These are phyloP conservation scores for Ogataea nakhonphanomensis DNA, from an alignment of 805 yeast genomes.

Conservation along the genomic window DNA sequence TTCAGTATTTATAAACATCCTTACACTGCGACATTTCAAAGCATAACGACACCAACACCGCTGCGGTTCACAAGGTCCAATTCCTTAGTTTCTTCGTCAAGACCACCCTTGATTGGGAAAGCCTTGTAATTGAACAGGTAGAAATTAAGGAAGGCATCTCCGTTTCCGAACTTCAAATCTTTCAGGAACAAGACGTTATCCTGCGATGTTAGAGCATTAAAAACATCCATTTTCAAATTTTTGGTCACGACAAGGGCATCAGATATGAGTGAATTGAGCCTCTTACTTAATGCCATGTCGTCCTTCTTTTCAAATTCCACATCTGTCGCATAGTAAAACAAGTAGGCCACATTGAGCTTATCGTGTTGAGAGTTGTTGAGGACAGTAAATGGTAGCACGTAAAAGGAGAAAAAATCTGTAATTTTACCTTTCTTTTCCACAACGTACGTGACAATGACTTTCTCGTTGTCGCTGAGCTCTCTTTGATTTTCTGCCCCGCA, in stretches of 20 bases:
- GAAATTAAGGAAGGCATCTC: conserved; percentile 89
- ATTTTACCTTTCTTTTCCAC: conserved; percentile 64
- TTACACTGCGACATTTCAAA: conserved; percentile 36
- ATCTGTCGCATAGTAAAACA: conserved; percentile 85
- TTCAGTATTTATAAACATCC: background rate
- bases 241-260: conserved; percentile 80
- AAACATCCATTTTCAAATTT: conserved; percentile 72
- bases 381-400: conserved; percentile 83
- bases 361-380: conserved; percentile 60
- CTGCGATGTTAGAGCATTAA: conserved; percentile 88
- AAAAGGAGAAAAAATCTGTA: conserved; percentile 88
- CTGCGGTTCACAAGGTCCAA: conserved; percentile 56
- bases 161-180: conserved; percentile 82
- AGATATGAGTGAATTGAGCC: conserved; percentile 58
- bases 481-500: conserved; percentile 42
- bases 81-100: conserved; percentile 51
- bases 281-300: conserved; percentile 44
- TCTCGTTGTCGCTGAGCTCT: conserved; percentile 27
- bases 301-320: conserved; percentile 45
- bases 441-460: conserved; percentile 74
- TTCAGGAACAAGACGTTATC: conserved; percentile 84
- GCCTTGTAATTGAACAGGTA: conserved; percentile 89
- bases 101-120: conserved; percentile 78
- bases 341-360: conserved; percentile 79
- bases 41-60: conserved; percentile 87